A percentile compares a stretch with the other conserved stretches of the same genome.
phyloP scores from a whole-genome alignment of 2,329 filamentous ascomycete species.

The Xylariaceae sp. region DNA sequence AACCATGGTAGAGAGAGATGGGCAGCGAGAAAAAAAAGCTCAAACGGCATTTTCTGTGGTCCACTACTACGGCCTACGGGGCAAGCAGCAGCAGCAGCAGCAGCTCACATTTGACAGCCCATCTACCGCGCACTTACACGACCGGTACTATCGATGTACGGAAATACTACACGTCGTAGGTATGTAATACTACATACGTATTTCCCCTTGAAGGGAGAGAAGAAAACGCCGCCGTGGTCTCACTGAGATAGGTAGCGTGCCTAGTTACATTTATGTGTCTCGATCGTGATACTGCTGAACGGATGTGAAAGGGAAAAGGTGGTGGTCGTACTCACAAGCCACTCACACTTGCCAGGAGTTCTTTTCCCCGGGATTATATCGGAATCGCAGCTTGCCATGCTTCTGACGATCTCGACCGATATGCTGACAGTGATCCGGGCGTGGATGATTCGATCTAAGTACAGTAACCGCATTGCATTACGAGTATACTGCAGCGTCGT shows the following conservation, averaged over 20 bases:
- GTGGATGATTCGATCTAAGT: too few species aligned
- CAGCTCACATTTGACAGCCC: background rate
- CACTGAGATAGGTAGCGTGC: background rate
- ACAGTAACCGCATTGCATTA: too few species aligned
- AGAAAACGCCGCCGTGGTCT: background rate
- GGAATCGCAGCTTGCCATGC: slow-evolving; percentile 13
- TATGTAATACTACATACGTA: background rate
- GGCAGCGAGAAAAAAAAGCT: background rate
- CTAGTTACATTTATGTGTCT: background rate
- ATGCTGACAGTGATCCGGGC: too few species aligned
- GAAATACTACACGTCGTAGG: background rate
- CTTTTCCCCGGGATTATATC: slow-evolving; percentile 12
- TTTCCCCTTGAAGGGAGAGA: background rate
- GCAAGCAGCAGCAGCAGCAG: background rate
- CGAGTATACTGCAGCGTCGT: too few species aligned
- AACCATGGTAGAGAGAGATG: background rate
- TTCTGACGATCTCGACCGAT: background rate
- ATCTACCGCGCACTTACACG: background rate
- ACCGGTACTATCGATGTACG: background rate
- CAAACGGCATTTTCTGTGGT: background rate
- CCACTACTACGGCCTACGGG: background rate
- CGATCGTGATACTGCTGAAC: background rate
- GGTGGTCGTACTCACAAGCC: background rate
- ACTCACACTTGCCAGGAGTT: background rate
- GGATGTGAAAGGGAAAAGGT: background rate